These are phyloP conservation scores for Talinum fruticosum DNA, from an alignment of 148 eudicot genomes.

Conservation along the genomic window DNA sequence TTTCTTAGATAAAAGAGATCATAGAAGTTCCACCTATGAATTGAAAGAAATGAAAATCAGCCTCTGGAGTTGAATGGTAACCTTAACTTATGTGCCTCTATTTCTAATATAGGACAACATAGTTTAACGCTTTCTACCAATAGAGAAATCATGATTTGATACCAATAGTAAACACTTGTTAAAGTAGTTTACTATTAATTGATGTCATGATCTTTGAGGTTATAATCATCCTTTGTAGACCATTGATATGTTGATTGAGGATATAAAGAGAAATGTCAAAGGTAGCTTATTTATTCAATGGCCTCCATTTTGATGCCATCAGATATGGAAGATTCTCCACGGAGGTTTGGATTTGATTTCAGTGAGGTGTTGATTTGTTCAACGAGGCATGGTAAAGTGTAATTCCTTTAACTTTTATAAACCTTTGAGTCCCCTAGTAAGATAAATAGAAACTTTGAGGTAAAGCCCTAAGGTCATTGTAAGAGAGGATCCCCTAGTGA, in stretches of 20 bases:
- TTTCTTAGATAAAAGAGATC: no score
- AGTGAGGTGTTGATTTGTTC: background rate
- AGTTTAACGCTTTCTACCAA: background rate
- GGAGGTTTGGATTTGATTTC: background rate
- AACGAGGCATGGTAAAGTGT: background rate
- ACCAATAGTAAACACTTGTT: background rate
- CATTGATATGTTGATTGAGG: background rate
- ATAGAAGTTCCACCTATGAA: no score
- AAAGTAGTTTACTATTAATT: background rate
- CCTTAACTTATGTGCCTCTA: background rate
- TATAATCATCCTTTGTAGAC: background rate
- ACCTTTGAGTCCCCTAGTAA: background rate
- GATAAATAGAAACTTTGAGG: background rate
- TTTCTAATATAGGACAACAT: background rate
- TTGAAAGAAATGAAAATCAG: no score
- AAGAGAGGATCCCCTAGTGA: background rate
- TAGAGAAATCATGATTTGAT: background rate
- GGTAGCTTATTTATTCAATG: background rate
- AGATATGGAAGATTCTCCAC: background rate
- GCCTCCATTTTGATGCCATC: background rate
- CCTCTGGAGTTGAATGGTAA: background rate
- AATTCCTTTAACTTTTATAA: background rate
- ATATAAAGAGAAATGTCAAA: background rate
- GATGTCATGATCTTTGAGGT: background rate
- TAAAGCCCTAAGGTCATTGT: background rate